Percentiles rank a stretch among this genome's conserved stretches.
phyloP scores from a whole-genome alignment of 257 asterid species.

The Solanum clarkiae region DNA sequence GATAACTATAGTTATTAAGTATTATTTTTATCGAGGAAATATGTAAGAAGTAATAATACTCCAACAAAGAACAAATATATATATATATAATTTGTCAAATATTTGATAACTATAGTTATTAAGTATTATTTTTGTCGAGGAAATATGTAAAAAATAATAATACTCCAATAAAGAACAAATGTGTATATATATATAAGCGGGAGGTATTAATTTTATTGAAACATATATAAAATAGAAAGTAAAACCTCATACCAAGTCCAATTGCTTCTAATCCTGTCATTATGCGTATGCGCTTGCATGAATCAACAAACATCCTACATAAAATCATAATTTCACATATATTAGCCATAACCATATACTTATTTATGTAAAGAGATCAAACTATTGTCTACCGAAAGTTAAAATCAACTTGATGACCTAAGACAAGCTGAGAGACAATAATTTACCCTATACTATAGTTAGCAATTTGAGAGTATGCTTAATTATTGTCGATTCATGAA shows the following conservation, averaged over 20 bases:
- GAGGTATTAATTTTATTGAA: background rate
- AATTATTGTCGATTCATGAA: too few relatives aligned
- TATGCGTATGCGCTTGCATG: slow-evolving; percentile 44
- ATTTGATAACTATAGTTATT: background rate
- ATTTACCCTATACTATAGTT: too few relatives aligned
- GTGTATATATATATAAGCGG: background rate
- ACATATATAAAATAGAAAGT: background rate
- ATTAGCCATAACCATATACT: background rate
- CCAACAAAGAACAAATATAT: too few relatives aligned
- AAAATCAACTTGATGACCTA: too few relatives aligned
- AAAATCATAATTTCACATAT: background rate
- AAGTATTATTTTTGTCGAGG: background rate
- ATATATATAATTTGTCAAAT: background rate
- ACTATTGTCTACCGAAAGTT: too few relatives aligned
- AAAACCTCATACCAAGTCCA: slow-evolving; percentile 26
- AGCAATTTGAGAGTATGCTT: too few relatives aligned
- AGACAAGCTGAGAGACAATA: too few relatives aligned
- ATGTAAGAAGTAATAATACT: too few relatives aligned
- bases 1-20: background rate
- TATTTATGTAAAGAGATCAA: too few relatives aligned
- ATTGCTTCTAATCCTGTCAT: slow-evolving; percentile 45
- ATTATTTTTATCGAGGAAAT: background rate
- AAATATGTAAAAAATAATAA: background rate
- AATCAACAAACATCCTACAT: slow-evolving; percentile 34
- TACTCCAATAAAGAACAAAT: too few relatives aligned